phyloP scores from a whole-genome alignment of 495 filamentous ascomycete genomes.

The Geoglossum glabrum region DNA sequence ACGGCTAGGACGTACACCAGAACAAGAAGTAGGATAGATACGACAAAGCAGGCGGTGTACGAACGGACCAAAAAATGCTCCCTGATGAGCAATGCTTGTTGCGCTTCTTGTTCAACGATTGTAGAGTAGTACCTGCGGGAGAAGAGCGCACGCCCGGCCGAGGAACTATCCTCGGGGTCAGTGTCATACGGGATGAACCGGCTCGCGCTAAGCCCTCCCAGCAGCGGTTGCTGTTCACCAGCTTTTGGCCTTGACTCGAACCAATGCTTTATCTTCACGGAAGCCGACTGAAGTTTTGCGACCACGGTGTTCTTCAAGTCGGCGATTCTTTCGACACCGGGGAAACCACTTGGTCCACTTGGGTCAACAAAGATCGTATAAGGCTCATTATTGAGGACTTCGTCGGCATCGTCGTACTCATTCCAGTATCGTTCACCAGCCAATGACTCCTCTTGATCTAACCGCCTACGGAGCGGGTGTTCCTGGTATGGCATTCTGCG shows the following conservation, averaged over 20 bases:
- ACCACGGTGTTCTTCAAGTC: not conserved
- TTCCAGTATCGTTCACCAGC: conserved; percentile 32
- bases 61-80: conserved; percentile 27
- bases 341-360: conserved; percentile 24
- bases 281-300: conserved; percentile 9
- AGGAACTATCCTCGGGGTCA: conserved; percentile 6
- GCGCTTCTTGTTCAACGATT: conserved; percentile 13
- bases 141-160: conserved; percentile 20
- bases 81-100: not conserved
- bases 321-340: conserved; percentile 18
- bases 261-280: conserved; percentile 25
- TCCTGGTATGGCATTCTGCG: conserved; percentile 9
- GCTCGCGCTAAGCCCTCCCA: conserved; percentile 6
- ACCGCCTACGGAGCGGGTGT: conserved; percentile 3
- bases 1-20: conserved; percentile 31
- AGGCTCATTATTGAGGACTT: conserved; percentile 24
- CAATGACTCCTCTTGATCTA: not conserved
- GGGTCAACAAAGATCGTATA: conserved; percentile 40
- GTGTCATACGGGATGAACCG: conserved; percentile 3
- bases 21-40: conserved; percentile 30
- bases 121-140: conserved; percentile 21
- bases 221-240: not conserved
- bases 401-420: conserved; percentile 43
- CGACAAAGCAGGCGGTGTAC: conserved; percentile 23
- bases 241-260: conserved; percentile 11